Evolutionary conservation across 2,329 filamentous ascomycete species (phyloP).

Genomic region (Emergomyces pasteurianus): DNA sequence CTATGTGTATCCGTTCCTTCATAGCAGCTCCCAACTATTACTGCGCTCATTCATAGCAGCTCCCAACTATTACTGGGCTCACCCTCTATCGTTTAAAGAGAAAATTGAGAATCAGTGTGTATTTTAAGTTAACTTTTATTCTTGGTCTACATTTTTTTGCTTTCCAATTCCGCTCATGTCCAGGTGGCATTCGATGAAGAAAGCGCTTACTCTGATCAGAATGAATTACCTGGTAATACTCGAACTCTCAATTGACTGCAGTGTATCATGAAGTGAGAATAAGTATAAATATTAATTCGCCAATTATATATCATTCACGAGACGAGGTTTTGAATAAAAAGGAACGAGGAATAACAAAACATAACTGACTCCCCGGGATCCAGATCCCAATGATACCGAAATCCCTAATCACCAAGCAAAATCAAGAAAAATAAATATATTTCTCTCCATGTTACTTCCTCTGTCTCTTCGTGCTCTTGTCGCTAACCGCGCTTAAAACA

Average conservation of each 20-base stretch:
- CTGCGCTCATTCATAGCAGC: not conserved
- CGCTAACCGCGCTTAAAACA: conserved; percentile 59
- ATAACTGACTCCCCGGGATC: not conserved
- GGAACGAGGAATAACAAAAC: not conserved
- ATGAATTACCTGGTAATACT: too few relatives aligned
- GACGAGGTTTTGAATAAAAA: too few relatives aligned
- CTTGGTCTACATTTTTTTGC: not conserved
- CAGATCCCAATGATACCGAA: not conserved
- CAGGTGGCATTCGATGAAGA: too few relatives aligned
- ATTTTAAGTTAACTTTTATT: not conserved
- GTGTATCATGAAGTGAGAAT: too few relatives aligned
- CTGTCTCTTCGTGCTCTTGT: conserved; percentile 43
- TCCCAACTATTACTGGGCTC: too few relatives aligned
- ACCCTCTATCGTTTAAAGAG: not conserved
- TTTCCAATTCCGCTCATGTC: not conserved
- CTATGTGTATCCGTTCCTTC: not conserved
- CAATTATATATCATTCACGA: too few relatives aligned
- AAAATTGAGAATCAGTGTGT: not conserved
- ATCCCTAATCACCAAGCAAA: not conserved
- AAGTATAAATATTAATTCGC: too few relatives aligned
- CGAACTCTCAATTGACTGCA: too few relatives aligned
- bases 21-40: not conserved
- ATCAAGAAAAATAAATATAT: not conserved
- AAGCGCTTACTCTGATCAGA: too few relatives aligned
- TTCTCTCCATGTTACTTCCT: conserved; percentile 22